Evolutionary conservation across 257 asterid genomes (phyloP).

Genomic region (Galeopsis tetrahit): DNA sequence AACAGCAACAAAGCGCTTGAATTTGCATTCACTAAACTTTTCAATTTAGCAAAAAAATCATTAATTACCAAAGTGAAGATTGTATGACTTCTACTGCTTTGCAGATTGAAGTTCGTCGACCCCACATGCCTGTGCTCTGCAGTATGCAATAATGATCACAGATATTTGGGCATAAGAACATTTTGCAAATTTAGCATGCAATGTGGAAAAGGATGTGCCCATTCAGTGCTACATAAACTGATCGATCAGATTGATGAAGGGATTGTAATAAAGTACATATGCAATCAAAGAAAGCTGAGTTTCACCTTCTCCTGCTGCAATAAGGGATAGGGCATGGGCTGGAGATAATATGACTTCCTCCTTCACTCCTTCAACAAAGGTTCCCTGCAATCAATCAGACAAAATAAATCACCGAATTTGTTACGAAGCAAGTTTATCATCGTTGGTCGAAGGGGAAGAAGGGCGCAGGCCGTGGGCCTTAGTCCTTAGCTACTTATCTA

Average conservation of each 20-base stretch:
- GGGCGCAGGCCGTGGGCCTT: too few species aligned
- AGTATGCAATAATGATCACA: constrained; percentile 39
- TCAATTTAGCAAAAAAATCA: constrained; percentile 26
- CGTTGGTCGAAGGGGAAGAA: too few species aligned
- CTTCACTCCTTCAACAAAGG: constrained; percentile 96
- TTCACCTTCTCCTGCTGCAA: constrained; percentile 99
- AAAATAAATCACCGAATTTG: background rate
- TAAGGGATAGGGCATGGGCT: constrained; percentile 97
- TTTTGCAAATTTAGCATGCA: constrained; percentile 4
- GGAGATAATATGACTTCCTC: constrained; percentile 98
- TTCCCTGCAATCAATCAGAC: constrained; percentile 63
- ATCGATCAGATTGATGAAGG: background rate
- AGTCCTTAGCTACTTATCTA: too few species aligned
- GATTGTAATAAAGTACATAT: constrained; percentile 3
- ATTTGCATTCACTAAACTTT: constrained; percentile 19
- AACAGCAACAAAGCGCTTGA: constrained; percentile 27
- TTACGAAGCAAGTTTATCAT: too few species aligned
- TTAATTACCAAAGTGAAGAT: constrained; percentile 90
- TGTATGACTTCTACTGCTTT: constrained; percentile 99
- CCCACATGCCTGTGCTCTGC: constrained; percentile 99
- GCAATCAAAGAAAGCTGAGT: constrained; percentile 22
- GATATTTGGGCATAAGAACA: constrained; percentile 22
- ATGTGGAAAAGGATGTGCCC: background rate
- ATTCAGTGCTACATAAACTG: background rate
- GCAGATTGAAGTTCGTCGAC: constrained; percentile 97